phyloP scores from a whole-genome alignment of 2,329 filamentous ascomycete species.

The Colletotrichum sp. region DNA sequence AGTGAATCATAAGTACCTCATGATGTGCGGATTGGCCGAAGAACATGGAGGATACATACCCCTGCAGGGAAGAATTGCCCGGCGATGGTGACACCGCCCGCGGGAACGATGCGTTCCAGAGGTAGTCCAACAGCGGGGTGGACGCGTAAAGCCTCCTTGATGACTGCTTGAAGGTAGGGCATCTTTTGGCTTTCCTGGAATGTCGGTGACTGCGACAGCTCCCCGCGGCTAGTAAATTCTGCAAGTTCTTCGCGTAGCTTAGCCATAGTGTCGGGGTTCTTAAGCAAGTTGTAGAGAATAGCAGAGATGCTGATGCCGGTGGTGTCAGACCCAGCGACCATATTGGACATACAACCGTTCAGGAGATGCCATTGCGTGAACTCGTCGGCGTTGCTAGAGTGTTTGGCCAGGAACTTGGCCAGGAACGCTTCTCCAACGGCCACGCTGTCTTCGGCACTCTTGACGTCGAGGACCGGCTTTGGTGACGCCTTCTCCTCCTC shows the following conservation, averaged over 20 bases:
- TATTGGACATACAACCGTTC: constrained; percentile 32
- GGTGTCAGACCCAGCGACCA: constrained; percentile 47
- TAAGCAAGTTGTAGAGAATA: constrained; percentile 49
- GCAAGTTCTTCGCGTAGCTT: constrained; percentile 30
- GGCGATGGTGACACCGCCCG: constrained; percentile 45
- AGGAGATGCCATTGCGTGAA: constrained; percentile 42
- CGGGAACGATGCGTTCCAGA: constrained; percentile 51
- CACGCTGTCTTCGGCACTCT: constrained; percentile 12
- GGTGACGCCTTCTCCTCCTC: constrained; percentile 26
- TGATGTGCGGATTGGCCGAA: neutral
- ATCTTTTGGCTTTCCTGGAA: constrained; percentile 45
- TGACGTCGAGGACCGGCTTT: constrained; percentile 5
- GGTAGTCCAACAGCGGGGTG: constrained; percentile 54
- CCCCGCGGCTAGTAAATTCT: neutral
- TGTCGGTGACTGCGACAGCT: constrained; percentile 24
- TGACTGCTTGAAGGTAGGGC: constrained; percentile 57
- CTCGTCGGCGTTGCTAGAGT: constrained; percentile 43
- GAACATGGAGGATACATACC: constrained; percentile 15
- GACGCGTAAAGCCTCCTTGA: constrained; percentile 59
- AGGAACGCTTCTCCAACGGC: constrained; percentile 39
- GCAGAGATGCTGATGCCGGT: constrained; percentile 52
- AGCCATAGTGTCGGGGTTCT: constrained; percentile 27
- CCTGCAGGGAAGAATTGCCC: constrained; percentile 33
- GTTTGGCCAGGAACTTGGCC: constrained; percentile 44
- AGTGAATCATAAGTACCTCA: neutral